These are phyloP conservation scores for Ploettnerulaceae sp. DNA, from an alignment of 2,329 filamentous ascomycete genomes.

Conservation along the genomic window DNA sequence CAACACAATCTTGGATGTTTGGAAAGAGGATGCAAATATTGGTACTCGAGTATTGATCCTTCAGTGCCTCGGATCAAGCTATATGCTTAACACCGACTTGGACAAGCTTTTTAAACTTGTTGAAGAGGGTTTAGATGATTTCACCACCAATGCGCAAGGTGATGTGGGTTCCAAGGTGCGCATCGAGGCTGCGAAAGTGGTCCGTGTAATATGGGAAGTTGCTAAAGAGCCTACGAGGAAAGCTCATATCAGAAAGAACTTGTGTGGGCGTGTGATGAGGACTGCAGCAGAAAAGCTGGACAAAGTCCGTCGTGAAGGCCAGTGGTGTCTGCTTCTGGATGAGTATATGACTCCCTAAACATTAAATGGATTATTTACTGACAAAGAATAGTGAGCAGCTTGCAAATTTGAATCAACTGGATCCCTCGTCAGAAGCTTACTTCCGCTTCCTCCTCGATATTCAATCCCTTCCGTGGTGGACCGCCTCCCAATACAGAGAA, in stretches of 20 bases:
- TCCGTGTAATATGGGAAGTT: background rate
- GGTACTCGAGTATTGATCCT: slow-evolving; percentile 49
- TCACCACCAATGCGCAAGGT: slow-evolving; percentile 82
- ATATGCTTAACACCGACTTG: slow-evolving; percentile 30
- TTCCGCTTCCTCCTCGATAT: background rate
- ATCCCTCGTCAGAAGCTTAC: background rate
- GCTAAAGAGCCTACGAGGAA: slow-evolving; percentile 5
- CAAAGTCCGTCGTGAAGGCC: slow-evolving; percentile 68
- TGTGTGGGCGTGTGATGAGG: slow-evolving; percentile 44
- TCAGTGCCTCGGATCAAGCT: slow-evolving; percentile 47
- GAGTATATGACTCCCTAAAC: slow-evolving; percentile 29
- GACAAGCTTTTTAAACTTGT: slow-evolving; percentile 34
- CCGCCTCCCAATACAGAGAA: background rate
- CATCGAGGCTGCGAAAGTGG: slow-evolving; percentile 66
- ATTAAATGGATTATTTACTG: background rate
- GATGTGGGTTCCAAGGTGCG: slow-evolving; percentile 87
- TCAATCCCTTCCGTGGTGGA: background rate
- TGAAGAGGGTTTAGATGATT: slow-evolving; percentile 69
- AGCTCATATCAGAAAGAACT: slow-evolving; percentile 10
- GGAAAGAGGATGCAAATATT: slow-evolving; percentile 41
- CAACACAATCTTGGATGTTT: slow-evolving; percentile 11
- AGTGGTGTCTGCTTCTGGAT: slow-evolving; percentile 40
- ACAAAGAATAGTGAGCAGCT: slow-evolving; percentile 38
- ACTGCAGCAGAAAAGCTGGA: slow-evolving; percentile 87
- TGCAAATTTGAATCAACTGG: background rate